Conservation (phyloP, 257 asterid species). For the Solanum ossicruentum region DNA sequence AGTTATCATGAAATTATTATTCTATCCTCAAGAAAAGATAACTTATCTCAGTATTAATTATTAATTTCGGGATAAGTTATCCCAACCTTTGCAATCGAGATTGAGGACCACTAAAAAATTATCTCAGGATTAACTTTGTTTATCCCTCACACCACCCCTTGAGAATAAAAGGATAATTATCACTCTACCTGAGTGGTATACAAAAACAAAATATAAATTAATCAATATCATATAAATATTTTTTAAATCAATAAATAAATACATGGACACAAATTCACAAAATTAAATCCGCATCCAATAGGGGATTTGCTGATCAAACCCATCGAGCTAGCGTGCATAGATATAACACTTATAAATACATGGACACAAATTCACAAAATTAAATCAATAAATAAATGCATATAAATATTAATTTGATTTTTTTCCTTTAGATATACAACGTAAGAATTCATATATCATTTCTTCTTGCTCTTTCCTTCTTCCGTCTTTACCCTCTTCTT, state of each 20-base stretch:
- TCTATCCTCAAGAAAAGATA: too few species aligned
- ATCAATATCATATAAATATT: background rate
- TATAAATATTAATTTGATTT: background rate
- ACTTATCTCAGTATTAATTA: too few species aligned
- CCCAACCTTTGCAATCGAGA: too few species aligned
- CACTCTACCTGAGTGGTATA: background rate
- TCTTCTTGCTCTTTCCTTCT: too few species aligned
- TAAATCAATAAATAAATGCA: too few species aligned
- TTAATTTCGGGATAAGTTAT: too few species aligned
- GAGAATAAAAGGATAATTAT: background rate
- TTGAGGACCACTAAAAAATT: too few species aligned
- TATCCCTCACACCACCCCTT: too few species aligned
- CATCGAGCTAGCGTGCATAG: background rate
- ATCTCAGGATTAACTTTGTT: too few species aligned
- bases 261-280: background rate
- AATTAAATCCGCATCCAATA: background rate
- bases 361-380: background rate
- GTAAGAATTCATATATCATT: background rate
- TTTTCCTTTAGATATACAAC: background rate
- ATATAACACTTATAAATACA: background rate
- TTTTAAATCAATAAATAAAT: background rate
- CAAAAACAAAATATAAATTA: background rate
- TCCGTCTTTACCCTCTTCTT: too few species aligned
- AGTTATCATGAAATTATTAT: too few species aligned
- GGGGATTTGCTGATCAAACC: background rate